Base-by-base conservation (phyloP, 352 stramenopile genomes). In the Globisporangium echinulatum region DNA sequence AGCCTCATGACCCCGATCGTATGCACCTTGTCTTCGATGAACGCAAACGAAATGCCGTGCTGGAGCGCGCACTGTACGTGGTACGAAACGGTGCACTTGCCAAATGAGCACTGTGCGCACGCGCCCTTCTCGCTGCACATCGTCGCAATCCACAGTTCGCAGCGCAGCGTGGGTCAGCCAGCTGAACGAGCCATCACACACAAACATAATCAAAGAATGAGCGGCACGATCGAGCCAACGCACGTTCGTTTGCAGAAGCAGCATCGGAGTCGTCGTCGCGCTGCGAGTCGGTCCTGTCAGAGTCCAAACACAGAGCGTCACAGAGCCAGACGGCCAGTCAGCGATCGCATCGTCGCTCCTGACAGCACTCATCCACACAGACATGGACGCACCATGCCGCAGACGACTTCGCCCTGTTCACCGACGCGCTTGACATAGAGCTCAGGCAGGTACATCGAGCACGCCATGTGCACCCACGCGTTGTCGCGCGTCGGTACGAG, bases 391-490 rank as follows among this genome's bases (percentile, higher is more conserved):
- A 80, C 72, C 56, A 84, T 58, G 46, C 79, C 79, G 40, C 72
- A 79, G 43, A 88, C 72, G 40, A 87, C 75, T 58, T 89, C 77
- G 37, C 78, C 67, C 42, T 73, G 66, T n/a, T 70, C 61, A 36
- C 79, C 59, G 5, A 61, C 52, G 40, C 59, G 59, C 43, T 74
- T 65, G 14, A 92, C 50, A 52, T 78, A 85, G 1, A 92, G 62
- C 64, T 92, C 83, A 0, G 81, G 81, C n/a, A 93, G 62, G 59
- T 86, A 90, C 77, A 90, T 87, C 52, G 79, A 81, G 69, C 84
- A 93, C 0, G 77, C 70, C 56, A 90, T 74, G 63, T 93, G 84
- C 14, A 93, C 77, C 84, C 84, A 93, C 37, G 72, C 60, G 44
- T 74, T 71, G 11, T 75, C 65, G 10, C 66, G 49, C 4, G 72